Base-by-base conservation (phyloP, 2,329 filamentous ascomycete genomes). In the Fusarium sp. region DNA sequence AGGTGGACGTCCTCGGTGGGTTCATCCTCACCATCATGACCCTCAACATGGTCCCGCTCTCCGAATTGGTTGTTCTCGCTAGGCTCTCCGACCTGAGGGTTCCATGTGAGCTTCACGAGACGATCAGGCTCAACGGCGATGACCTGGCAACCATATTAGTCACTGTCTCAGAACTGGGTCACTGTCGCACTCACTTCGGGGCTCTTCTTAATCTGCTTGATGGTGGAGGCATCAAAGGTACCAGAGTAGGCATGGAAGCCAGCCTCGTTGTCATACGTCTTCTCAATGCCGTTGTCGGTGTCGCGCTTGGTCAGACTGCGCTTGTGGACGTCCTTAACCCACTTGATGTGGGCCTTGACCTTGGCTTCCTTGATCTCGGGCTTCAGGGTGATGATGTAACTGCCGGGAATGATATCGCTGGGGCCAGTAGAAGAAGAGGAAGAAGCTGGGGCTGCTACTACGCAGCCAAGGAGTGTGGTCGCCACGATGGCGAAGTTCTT, bases 381-480 rank as follows among this genome's bases (percentile, higher is more conserved):
- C 81, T 91, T 89, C 81, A 91, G 91, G 60, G 92, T 89, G 37
- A 92, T 87, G 74, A 92, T 91, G 82, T 90, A 92, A 64, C 85
- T 86, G 73, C 80, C 82, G 50, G 83, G 77, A 52, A 85, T 77
- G 50, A 82, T 63, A 20, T 71, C 41, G 23, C 67, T 65, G 56
- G 35, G 34, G 35, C 35, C 56, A 37, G 59, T 74, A 23, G 73
- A 70, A 30, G 76, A 66, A 27, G 70, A 61, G 20, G 58, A 62
- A 39, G 58, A 73, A 25, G 68, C 66, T 20, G 72, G 72, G 20
- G 76, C 76, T 14, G 77, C 72, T 56, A 73, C 20, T 20, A 70
- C 71, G 43, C 58, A 72, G 48, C 77, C 60, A 66, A 80, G 48
- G 45, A 81, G 73, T 18, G 78, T 70, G 18, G 76, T 64, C 37